Conservation (phyloP, 2,329 filamentous ascomycete genomes). For the Fusarium sp. region DNA sequence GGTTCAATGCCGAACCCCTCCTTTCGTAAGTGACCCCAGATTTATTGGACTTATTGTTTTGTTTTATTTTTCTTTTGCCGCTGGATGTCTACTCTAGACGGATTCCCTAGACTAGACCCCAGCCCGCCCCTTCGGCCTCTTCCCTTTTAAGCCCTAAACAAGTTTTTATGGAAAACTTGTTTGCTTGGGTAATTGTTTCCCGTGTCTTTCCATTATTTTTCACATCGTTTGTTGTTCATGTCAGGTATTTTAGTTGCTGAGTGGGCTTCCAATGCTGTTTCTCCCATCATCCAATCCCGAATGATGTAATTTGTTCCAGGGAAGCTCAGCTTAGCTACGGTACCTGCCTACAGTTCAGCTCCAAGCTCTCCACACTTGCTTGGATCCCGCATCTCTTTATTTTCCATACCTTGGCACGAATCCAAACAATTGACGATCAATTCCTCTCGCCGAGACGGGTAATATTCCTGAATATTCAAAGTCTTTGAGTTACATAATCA, state of each 20-base stretch:
- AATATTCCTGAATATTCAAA: background rate
- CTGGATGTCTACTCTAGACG: background rate
- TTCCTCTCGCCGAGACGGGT: conserved; percentile 10
- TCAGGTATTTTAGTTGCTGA: background rate
- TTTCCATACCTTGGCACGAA: conserved; percentile 17
- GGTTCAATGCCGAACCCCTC: conserved; percentile 59
- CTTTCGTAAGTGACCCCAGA: conserved; percentile 59
- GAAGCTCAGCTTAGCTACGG: conserved; percentile 27
- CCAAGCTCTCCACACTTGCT: conserved; percentile 35
- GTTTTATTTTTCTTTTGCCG: conserved; percentile 13
- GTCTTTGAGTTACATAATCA: conserved; percentile 23
- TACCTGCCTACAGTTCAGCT: conserved; percentile 17
- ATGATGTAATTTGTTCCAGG: conserved; percentile 43
- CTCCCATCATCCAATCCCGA: conserved; percentile 5
- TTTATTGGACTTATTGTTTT: conserved; percentile 1
- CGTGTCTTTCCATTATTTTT: background rate
- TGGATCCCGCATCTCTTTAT: conserved; percentile 31
- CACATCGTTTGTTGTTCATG: conserved; percentile 1
- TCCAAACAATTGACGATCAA: conserved; percentile 2
- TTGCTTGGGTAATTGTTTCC: background rate
- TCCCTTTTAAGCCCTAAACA: conserved; percentile 6
- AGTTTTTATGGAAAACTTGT: conserved; percentile 2
- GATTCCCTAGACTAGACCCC: background rate
- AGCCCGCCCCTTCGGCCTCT: conserved; percentile 18
- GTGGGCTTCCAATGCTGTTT: conserved; percentile 1